Evolutionary conservation across 352 stramenopile species (phyloP), one percentile per base, ranked within the genome.

Genomic region (Phytophthora kernoviae): DNA sequence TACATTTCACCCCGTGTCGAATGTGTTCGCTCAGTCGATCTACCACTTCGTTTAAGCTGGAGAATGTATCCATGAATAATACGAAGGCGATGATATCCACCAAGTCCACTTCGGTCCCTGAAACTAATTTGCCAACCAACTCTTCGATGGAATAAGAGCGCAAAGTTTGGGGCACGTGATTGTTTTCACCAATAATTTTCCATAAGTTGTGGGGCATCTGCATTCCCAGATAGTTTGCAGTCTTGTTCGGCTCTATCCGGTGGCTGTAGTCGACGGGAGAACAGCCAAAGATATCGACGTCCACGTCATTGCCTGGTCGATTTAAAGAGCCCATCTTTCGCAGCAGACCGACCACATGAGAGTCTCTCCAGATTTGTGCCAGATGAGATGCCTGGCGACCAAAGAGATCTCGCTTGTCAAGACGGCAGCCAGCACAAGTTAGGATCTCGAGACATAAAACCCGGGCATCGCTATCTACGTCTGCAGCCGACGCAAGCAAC

Each of bases 41-140:
- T 21, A 88, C 46, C 34, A 93, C 66, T 59, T 86, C 71, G 21
- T 86, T 81, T 20, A 91, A 32, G 45, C 64, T 87, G 42, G 81
- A 79, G 50, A 91, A 91, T 17, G 60, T 82, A 26, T 90, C 81
- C 17, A 91, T 33, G 46, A 90, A 91, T 41, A 93, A 51, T 20
- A 87, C 70, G 41, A 93, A 93, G 2, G 81, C 64, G 36, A 90
- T 60, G 1, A 90, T 50, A 30, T 93, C 84, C 5, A 80, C 74
- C 11, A 90, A 76, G 42, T 88, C 64, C 30, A 85, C 62, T 53
- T 78, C 65, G 40, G 65, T 53, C 18, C 71, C 64, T 33, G 63
- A 44, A 21, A 78, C 49, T 5, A 90, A 46, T 11, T 50, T 56
- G 27, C 55, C 57, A 52, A 75, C 70, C 53, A 87, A 58, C 21